Percentiles rank a stretch among this genome's conserved stretches.
These are phyloP conservation scores for Penicillium nucicola DNA, from an alignment of 495 filamentous ascomycete genomes.

Conservation along the genomic window DNA sequence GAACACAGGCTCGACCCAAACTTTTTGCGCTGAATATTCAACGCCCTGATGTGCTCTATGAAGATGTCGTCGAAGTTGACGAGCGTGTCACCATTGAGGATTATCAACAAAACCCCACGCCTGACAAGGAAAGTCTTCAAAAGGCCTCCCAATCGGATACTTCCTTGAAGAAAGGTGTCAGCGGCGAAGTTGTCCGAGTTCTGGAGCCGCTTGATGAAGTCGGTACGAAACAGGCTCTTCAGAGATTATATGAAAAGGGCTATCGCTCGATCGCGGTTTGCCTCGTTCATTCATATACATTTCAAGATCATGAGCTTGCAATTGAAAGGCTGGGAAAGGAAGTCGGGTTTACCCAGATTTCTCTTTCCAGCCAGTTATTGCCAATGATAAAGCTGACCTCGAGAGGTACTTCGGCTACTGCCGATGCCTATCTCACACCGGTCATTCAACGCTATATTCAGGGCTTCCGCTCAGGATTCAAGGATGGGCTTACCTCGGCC, in stretches of 20 bases:
- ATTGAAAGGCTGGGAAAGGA: constrained; percentile 38
- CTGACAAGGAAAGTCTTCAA: constrained; percentile 28
- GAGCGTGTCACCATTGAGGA: constrained; percentile 76
- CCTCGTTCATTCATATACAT: constrained; percentile 46
- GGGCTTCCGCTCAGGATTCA: constrained; percentile 62
- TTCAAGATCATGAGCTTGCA: constrained; percentile 40
- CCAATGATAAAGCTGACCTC: constrained; percentile 72
- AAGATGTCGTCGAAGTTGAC: constrained; percentile 65
- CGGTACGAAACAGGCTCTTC: constrained; percentile 25
- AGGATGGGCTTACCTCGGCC: constrained; percentile 39
- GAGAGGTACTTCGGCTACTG: constrained; percentile 79
- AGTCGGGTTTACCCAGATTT: constrained; percentile 42
- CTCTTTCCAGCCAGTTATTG: constrained; percentile 53
- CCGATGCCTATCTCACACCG: constrained; percentile 88
- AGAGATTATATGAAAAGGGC: constrained; percentile 27
- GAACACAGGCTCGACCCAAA: constrained; percentile 70
- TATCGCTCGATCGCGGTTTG: constrained; percentile 40
- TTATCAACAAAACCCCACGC: constrained; percentile 18
- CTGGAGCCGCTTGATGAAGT: constrained; percentile 22
- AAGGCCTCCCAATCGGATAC: constrained; percentile 43
- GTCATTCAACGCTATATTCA: constrained; percentile 85
- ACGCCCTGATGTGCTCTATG: constrained; percentile 70
- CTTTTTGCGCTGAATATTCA: constrained; percentile 73
- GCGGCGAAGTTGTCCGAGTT: constrained; percentile 41
- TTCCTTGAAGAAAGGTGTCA: constrained; percentile 28